Evolutionary conservation across 139 green algal genomes (phyloP).

Genomic region (Picochlorum sp.): DNA sequence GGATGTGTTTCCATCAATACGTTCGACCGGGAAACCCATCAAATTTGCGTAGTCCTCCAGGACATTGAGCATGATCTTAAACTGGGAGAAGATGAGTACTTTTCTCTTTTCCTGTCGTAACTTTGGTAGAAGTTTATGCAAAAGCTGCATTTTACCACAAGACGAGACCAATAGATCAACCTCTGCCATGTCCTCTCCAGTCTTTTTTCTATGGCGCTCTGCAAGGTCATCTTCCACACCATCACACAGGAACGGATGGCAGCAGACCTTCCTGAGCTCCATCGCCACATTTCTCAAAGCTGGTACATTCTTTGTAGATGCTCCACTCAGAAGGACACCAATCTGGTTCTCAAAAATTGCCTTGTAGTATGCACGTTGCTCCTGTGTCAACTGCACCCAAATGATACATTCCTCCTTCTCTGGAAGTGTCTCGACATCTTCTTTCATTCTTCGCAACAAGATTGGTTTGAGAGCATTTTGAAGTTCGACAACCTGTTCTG

Average conservation of each 20-base stretch:
- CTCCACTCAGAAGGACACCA: conserved; percentile 46
- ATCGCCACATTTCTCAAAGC: conserved; percentile 83
- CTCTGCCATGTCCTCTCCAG: conserved; percentile 21
- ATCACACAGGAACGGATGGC: conserved; percentile 86
- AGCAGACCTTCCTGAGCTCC: conserved; percentile 95
- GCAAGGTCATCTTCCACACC: conserved; percentile 74
- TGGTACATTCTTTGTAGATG: conserved; percentile 51
- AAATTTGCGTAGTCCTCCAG: conserved; percentile 71
- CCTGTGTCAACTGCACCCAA: conserved; percentile 66
- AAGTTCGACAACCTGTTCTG: conserved; percentile 56
- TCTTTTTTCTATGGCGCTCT: conserved; percentile 3
- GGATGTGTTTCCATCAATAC: conserved; percentile 67
- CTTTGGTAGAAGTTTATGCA: conserved; percentile 76
- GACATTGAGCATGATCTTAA: conserved; percentile 84
- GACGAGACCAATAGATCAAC: conserved; percentile 49
- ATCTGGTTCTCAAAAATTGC: conserved; percentile 59
- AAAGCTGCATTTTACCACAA: conserved; percentile 76
- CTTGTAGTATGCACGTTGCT: conserved; percentile 76
- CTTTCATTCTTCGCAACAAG: conserved; percentile 93
- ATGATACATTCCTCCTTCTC: conserved; percentile 81
- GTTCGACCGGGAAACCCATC: conserved; percentile 56
- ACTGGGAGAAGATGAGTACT: conserved; percentile 87
- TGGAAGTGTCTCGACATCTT: conserved; percentile 91
- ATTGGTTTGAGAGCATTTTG: conserved; percentile 67
- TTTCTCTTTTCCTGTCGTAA: conserved; percentile 65